A percentile compares a stretch with the other conserved stretches of the same genome.
phyloP scores from a whole-genome alignment of 495 filamentous ascomycete species.

The Bathelium albidoporum region DNA sequence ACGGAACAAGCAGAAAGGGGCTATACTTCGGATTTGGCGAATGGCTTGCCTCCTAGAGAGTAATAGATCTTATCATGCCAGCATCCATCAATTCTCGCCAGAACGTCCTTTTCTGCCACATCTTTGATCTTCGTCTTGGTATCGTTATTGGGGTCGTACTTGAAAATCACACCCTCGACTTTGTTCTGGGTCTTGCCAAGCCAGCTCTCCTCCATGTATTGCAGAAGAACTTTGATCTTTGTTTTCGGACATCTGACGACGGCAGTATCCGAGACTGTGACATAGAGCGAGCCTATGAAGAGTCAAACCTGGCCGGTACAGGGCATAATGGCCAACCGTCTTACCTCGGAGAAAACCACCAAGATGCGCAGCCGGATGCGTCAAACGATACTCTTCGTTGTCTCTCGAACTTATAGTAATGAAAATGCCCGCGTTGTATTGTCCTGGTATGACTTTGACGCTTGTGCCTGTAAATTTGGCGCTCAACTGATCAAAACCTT shows the following conservation, averaged over 20 bases:
- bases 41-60: slow-evolving; percentile 34
- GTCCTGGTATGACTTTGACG: slow-evolving; percentile 78
- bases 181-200: slow-evolving; percentile 81
- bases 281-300: slow-evolving; percentile 46
- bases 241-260: slow-evolving; percentile 81
- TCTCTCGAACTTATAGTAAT: slow-evolving; percentile 69
- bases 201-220: slow-evolving; percentile 93
- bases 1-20: neutral
- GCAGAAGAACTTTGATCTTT: slow-evolving; percentile 77
- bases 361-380: slow-evolving; percentile 85
- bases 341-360: slow-evolving; percentile 74
- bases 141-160: slow-evolving; percentile 73
- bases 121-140: slow-evolving; percentile 68
- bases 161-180: slow-evolving; percentile 83
- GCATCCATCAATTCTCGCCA: slow-evolving; percentile 71
- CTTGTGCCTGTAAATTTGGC: slow-evolving; percentile 97
- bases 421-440: slow-evolving; percentile 93
- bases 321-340: neutral
- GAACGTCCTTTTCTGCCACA: slow-evolving; percentile 69
- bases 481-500: slow-evolving; percentile 89
- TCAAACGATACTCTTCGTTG: slow-evolving; percentile 88
- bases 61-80: slow-evolving; percentile 71
- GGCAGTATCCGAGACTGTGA: slow-evolving; percentile 80
- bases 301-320: neutral
- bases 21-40: slow-evolving; percentile 40